phyloP scores from a whole-genome alignment of 352 stramenopile genomes.

The Phytophthora crassamura region DNA sequence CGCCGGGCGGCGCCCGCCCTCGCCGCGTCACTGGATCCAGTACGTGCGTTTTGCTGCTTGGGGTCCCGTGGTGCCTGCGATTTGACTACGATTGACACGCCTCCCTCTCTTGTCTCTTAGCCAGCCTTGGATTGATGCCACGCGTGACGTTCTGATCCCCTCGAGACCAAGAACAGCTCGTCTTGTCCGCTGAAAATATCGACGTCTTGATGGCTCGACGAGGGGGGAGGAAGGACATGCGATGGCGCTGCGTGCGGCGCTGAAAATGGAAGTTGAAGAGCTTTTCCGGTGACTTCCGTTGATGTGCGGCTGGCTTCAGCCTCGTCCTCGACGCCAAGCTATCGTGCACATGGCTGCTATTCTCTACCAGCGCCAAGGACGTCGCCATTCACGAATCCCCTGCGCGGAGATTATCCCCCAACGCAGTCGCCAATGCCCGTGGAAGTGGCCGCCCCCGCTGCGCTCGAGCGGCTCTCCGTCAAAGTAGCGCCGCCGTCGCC shows the following conservation, averaged over 20 bases:
- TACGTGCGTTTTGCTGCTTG: slow-evolving; percentile 12
- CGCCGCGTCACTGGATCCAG: background rate
- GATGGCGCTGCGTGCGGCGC: background rate
- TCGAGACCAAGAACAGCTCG: slow-evolving; percentile 23
- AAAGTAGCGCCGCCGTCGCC: slow-evolving; percentile 14
- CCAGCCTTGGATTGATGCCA: background rate
- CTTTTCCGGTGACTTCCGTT: slow-evolving; percentile 41
- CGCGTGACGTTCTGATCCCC: slow-evolving; percentile 26
- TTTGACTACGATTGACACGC: background rate
- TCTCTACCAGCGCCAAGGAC: slow-evolving; percentile 6
- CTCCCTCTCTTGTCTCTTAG: slow-evolving; percentile 5
- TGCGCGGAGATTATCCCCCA: slow-evolving; percentile 11
- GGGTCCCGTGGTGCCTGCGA: slow-evolving; percentile 4
- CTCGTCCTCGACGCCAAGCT: slow-evolving; percentile 30
- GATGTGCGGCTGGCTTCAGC: slow-evolving; percentile 31
- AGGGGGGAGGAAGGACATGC: too few relatives aligned
- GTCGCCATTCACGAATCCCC: slow-evolving; percentile 38
- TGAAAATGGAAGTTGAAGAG: slow-evolving; percentile 36
- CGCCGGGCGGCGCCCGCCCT: slow-evolving; percentile 14
- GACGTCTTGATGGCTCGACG: slow-evolving; percentile 13
- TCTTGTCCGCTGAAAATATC: slow-evolving; percentile 36
- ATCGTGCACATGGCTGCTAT: slow-evolving; percentile 18
- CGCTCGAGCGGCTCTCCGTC: slow-evolving; percentile 14
- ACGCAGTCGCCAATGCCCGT: slow-evolving; percentile 17
- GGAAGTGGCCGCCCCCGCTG: slow-evolving; percentile 17